phyloP scores from a whole-genome alignment of 331 rosid genomes.

The Quercus lobata region DNA sequence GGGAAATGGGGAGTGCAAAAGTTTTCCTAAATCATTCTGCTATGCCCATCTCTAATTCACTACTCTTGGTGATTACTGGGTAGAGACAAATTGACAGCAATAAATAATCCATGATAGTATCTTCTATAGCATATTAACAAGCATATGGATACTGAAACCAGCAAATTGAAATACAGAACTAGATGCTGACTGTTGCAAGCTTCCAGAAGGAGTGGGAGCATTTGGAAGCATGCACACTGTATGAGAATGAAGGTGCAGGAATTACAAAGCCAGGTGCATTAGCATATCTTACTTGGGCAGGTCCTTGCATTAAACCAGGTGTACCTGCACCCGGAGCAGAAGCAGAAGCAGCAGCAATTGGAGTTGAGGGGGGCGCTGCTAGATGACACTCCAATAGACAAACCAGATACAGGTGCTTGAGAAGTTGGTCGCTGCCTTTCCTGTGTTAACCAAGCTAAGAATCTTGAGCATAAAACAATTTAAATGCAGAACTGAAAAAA shows the following conservation, averaged over 20 bases:
- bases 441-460: constrained; percentile 28
- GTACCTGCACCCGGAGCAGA: constrained; percentile 8
- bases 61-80: neutral
- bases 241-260: constrained; percentile 19
- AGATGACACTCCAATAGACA: constrained; percentile 17
- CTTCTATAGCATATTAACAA: neutral
- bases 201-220: constrained; percentile 21
- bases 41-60: neutral
- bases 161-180: neutral
- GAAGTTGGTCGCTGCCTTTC: constrained; percentile 30
- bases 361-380: constrained; percentile 5
- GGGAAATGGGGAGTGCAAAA: neutral
- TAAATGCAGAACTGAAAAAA: too few relatives aligned
- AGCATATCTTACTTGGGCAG: neutral
- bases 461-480: neutral
- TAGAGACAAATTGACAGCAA: neutral
- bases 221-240: constrained; percentile 10
- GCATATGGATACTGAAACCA: too few relatives aligned
- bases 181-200: constrained; percentile 30
- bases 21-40: neutral
- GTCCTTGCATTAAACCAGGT: constrained; percentile 6
- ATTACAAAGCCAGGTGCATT: constrained; percentile 19
- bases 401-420: constrained; percentile 12
- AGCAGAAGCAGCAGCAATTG: constrained; percentile 21
- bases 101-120: neutral